These are phyloP conservation scores for Lenzites betulinus DNA, from an alignment of 768 basidiomycete genomes.

Conservation along the genomic window DNA sequence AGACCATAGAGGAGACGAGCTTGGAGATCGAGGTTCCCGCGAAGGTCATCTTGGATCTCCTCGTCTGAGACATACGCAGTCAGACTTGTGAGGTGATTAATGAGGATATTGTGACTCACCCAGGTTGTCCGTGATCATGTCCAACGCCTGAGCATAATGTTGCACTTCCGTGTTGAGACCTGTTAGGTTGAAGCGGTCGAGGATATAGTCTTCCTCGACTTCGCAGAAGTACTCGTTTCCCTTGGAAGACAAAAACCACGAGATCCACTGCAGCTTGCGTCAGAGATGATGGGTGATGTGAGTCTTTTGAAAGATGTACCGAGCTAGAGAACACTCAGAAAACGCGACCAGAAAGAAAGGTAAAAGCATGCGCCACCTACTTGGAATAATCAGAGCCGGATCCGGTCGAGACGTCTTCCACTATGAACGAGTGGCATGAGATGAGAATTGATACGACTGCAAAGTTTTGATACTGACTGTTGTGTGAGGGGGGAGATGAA, in stretches of 20 bases:
- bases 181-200: constrained; percentile 97
- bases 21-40: constrained; percentile 90
- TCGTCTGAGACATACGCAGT: constrained; percentile 59
- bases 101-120: constrained; percentile 50
- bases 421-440: constrained; percentile 35
- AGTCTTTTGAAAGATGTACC: constrained; percentile 1
- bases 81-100: background rate
- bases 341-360: constrained; percentile 24
- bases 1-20: constrained; percentile 93
- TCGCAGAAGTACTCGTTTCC: constrained; percentile 99
- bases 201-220: constrained; percentile 98
- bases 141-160: constrained; percentile 91
- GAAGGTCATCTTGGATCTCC: constrained; percentile 89
- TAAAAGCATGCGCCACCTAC: constrained; percentile 47
- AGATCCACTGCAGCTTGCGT: constrained; percentile 76
- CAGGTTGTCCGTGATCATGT: constrained; percentile 93
- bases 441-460: no score
- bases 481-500: background rate
- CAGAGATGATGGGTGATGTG: background rate
- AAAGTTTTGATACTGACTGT: background rate
- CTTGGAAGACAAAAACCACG: constrained; percentile 96
- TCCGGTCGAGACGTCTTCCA: constrained; percentile 88
- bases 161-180: constrained; percentile 95
- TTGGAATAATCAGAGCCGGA: constrained; percentile 97
- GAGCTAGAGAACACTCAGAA: constrained; percentile 20